A percentile compares a stretch with the other conserved stretches of the same genome.
Conservation (phyloP, 2,329 filamentous ascomycete species). For the Hypoxylon sp. region DNA sequence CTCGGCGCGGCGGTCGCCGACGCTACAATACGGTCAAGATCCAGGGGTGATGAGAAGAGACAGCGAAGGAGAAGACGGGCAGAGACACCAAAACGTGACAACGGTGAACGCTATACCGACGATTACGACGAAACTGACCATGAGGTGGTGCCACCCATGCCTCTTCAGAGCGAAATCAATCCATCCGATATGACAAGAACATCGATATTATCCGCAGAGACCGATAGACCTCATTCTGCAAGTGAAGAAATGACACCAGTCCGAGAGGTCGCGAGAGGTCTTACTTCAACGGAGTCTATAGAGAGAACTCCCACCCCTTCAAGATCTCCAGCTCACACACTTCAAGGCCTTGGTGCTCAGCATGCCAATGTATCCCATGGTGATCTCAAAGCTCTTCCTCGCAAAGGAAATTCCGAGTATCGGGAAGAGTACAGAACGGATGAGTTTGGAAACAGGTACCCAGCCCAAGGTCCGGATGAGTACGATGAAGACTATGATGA, state of each 20-base stretch:
- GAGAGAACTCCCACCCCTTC: slow-evolving; percentile 70
- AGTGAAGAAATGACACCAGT: slow-evolving; percentile 72
- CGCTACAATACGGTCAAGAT: slow-evolving; percentile 57
- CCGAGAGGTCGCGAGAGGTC: slow-evolving; percentile 72
- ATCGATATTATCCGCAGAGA: slow-evolving; percentile 86
- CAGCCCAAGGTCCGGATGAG: slow-evolving; percentile 50
- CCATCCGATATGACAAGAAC: slow-evolving; percentile 88
- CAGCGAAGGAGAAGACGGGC: slow-evolving; percentile 66
- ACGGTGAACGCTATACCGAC: slow-evolving; percentile 60
- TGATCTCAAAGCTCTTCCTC: slow-evolving; percentile 67
- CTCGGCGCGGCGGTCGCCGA: slow-evolving; percentile 60
- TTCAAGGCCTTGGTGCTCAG: slow-evolving; percentile 74
- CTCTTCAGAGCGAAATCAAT: slow-evolving; percentile 86
- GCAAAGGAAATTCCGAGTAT: slow-evolving; percentile 58
- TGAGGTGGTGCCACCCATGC: slow-evolving; percentile 80
- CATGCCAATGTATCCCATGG: slow-evolving; percentile 74
- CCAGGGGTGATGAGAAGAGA: slow-evolving; percentile 61
- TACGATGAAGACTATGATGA: slow-evolving; percentile 61
- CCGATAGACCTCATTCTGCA: slow-evolving; percentile 77
- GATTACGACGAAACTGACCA: slow-evolving; percentile 66
- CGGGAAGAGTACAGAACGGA: slow-evolving; percentile 63
- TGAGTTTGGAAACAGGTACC: slow-evolving; percentile 59
- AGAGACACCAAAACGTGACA: slow-evolving; percentile 63
- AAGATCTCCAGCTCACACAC: slow-evolving; percentile 61
- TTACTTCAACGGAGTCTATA: slow-evolving; percentile 70